Base-by-base conservation (phyloP, 2,329 filamentous ascomycete genomes). In the Penicillium sp. region DNA sequence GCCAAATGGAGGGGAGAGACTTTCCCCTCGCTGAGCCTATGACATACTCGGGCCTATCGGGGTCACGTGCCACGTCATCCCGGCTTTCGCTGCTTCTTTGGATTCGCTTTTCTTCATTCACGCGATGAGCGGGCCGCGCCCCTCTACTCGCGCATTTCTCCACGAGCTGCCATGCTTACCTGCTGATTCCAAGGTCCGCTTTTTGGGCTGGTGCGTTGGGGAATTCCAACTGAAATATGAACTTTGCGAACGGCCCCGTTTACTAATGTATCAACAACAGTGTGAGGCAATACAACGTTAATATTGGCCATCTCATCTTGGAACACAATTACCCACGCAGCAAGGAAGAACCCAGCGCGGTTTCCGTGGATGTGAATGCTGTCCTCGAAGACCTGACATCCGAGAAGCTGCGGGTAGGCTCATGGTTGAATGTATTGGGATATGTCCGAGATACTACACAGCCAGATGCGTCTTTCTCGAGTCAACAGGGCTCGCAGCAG, bases 361-460 rank as follows among this genome's bases (percentile, higher is more conserved):
- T 83, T 1, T 67, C 76, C 33, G 88, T 95, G 31, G 83, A 94
- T 63, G 79, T 95, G 53, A 80, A 82, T 46, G 81, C 92, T 57
- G 71, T 95, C 2, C 79, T 95, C 5, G 80, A 85, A 62, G 79
- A 75, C 9, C 73, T 94, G 51, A 82, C 81, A 18, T 72, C 79
- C 20, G 80, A 85, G 50, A 79, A 88, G 45, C 80, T 88, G 46
- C 79, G 84, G 45, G 74, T 88, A 24, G 92, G 92, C n/a, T 81
- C 87, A 53, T 96, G 92, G 91, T 72, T 96, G 44, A 95, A 96
- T 67, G 80, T 96, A 3, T 82, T 96, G 58, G 92, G 92, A 5
- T 95, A 95, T 68, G 77, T 92, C 53, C 79, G 76, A 36, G 67
- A 67, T 39, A 38, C 36, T 10, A n/a, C 27, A 7, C 44, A 45